Base-by-base conservation (phyloP, 352 stramenopile genomes). In the Phytopythium aichiense region DNA sequence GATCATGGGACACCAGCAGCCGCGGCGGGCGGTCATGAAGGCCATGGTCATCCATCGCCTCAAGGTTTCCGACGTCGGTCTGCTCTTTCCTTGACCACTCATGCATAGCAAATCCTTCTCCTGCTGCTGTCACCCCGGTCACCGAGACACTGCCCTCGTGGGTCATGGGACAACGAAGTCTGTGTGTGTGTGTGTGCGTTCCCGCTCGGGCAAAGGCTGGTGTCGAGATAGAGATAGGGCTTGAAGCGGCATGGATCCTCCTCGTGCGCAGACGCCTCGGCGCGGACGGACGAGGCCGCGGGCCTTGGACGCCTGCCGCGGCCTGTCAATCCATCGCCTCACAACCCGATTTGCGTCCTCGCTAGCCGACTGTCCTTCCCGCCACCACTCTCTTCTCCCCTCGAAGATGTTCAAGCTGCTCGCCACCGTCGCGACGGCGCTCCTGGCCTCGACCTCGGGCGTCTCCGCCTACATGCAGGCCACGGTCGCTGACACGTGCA, bases 401-500 rank as follows among this genome's bases (percentile, higher is more conserved):
- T 15, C 4, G 7, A 42, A 6, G 51, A 58, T 48, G 35, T 48
- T 49, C 33, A 43, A 58, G 53, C n/a, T 48, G 18, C 53, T 58
- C 53, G n/a, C n/a, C 4, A 35, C 53, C n/a, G 35, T 35, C 5
- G 53, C 35, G 35, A 46, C 23, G n/a, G 53, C 53, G 53, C 33
- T 58, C n/a, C 37, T 58, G 33, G n/a, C 33, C 30, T 58, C 33
- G 20, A 35, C 35, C 38, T 56, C 51, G n/a, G 31, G 51, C 30
- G 51, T 28, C 31, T 56, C 51, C 8, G 51, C 30, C 18, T 56
- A 56, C 35, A 37, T 40, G 20, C 8, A 56, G 28, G 52, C 52
- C 52, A 58, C 52, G 35, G 66, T 67, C 31, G 69, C 42, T 12
- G 56, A 72, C 58, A 72, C 72, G 30, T 84, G 76, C 63, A 58